Base-by-base conservation (phyloP, 1,284 basidiomycete genomes). In the Tilletiaria anomala region DNA sequence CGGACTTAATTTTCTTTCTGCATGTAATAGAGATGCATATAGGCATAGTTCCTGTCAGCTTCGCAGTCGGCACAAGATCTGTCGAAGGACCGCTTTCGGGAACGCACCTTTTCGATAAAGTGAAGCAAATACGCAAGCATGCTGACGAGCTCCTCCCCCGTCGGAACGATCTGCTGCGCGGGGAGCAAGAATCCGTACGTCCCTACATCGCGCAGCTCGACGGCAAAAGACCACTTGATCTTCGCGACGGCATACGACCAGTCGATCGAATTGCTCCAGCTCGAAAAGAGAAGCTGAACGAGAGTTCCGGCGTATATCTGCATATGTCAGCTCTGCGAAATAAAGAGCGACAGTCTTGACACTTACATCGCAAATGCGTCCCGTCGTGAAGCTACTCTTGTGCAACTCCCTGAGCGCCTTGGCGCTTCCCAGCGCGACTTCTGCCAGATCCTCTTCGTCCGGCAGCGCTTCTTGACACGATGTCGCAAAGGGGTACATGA, bases 111-210 rank as follows among this genome's bases (percentile, higher is more conserved):
- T 1, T 37, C 45, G 16, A 57, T 48, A 16, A 57, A 55, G 17
- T 32, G 17, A 22, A 55, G 38, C 42, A 53, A 45, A 18, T 57
- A 54, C 15, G 29, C 39, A 14, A 56, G n/a, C 0, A 45, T 43
- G 0, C 42, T 43, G 0, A 12, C 15, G 1, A 40, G n/a, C 36
- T 57, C 55, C 24, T 53, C 20, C 5, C 42, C 83, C 1, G 81
- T 78, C 0, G 83, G 80, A 6, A 79, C 69, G 51, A 88, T 86
- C 72, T 77, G 77, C 43, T 72, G 69, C 0, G 77, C 70, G 0
- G 84, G 84, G 0, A 87, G 70, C 8, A 80, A 68, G 84, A 87
- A 22, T 0, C 83, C 84, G 56, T 83, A 84, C 76, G 83, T 61
- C 10, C 83, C 84, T 0, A 81, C 83, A 69, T 87, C 84, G 36